These are phyloP conservation scores for Kodamaea hsintzibuensis DNA, from an alignment of 805 yeast species.

Conservation along the genomic window DNA sequence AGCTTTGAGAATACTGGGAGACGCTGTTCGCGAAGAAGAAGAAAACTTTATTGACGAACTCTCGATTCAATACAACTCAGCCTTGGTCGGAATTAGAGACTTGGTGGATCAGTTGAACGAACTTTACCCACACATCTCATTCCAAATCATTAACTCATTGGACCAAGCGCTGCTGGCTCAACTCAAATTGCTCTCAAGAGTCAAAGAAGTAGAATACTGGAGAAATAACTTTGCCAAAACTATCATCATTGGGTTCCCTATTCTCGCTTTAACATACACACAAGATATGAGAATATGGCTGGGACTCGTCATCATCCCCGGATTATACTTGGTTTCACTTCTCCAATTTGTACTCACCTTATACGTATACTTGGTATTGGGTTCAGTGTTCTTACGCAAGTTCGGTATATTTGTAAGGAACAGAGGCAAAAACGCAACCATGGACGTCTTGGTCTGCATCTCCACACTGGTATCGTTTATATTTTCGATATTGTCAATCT, in stretches of 20 bases:
- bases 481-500: slow-evolving; percentile 69
- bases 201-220: slow-evolving; percentile 77
- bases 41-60: slow-evolving; percentile 34
- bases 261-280: slow-evolving; percentile 51
- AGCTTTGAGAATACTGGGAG: slow-evolving; percentile 17
- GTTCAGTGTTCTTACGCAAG: slow-evolving; percentile 63
- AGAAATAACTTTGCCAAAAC: slow-evolving; percentile 53
- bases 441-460: slow-evolving; percentile 87
- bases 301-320: slow-evolving; percentile 42
- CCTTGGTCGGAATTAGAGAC: slow-evolving; percentile 60
- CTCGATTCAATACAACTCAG: slow-evolving; percentile 50
- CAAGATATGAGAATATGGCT: slow-evolving; percentile 37
- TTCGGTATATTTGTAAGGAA: slow-evolving; percentile 66
- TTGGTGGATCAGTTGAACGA: slow-evolving; percentile 47
- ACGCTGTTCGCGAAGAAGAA: slow-evolving; percentile 9
- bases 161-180: slow-evolving; percentile 64
- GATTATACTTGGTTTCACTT: slow-evolving; percentile 64
- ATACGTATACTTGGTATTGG: slow-evolving; percentile 67
- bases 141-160: slow-evolving; percentile 44
- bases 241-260: slow-evolving; percentile 61
- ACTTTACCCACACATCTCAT: slow-evolving; percentile 57
- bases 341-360: slow-evolving; percentile 58
- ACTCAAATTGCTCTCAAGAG: slow-evolving; percentile 63
- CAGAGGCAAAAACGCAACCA: slow-evolving; percentile 61
- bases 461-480: slow-evolving; percentile 78